These are phyloP conservation scores for Apodospora peruviana DNA, from an alignment of 495 filamentous ascomycete genomes.

Conservation along the genomic window DNA sequence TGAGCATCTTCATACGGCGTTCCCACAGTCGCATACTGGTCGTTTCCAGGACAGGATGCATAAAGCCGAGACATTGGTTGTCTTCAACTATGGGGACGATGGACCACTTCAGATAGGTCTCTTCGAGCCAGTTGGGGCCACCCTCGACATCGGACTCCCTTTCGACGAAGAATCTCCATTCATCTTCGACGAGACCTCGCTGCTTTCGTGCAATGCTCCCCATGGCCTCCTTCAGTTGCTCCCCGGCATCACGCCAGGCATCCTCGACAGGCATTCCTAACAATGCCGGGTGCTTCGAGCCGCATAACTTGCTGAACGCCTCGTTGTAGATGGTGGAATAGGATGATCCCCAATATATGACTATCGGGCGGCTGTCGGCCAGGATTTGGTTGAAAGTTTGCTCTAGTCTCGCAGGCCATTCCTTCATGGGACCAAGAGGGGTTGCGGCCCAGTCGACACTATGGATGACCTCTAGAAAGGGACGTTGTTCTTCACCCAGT, in stretches of 20 bases:
- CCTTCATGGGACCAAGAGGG: conserved; percentile 53
- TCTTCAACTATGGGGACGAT: conserved; percentile 53
- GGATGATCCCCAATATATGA: conserved; percentile 42
- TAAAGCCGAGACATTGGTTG: conserved; percentile 40
- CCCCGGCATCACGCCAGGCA: conserved; percentile 29
- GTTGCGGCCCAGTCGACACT: conserved; percentile 52
- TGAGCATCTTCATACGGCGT: conserved; percentile 34
- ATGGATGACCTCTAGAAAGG: conserved; percentile 28
- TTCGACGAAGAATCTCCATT: conserved; percentile 42
- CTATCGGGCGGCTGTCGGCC: conserved; percentile 59
- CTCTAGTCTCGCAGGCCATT: conserved; percentile 50
- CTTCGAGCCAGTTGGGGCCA: conserved; percentile 47
- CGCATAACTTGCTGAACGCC: conserved; percentile 35
- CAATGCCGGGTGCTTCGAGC: conserved; percentile 28
- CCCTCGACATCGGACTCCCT: conserved; percentile 22
- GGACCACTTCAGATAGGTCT: conserved; percentile 59
- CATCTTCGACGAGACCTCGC: conserved; percentile 26
- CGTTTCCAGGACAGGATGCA: conserved; percentile 28
- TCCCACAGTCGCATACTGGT: conserved; percentile 33
- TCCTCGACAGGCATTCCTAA: conserved; percentile 34
- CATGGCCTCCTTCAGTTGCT: conserved; percentile 28
- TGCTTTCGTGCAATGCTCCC: conserved; percentile 15
- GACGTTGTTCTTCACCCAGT: conserved; percentile 19
- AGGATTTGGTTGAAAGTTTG: conserved; percentile 58
- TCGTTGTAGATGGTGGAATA: conserved; percentile 43